Conservation (phyloP, 306 rosid genomes). For the Cicer judaicum region DNA sequence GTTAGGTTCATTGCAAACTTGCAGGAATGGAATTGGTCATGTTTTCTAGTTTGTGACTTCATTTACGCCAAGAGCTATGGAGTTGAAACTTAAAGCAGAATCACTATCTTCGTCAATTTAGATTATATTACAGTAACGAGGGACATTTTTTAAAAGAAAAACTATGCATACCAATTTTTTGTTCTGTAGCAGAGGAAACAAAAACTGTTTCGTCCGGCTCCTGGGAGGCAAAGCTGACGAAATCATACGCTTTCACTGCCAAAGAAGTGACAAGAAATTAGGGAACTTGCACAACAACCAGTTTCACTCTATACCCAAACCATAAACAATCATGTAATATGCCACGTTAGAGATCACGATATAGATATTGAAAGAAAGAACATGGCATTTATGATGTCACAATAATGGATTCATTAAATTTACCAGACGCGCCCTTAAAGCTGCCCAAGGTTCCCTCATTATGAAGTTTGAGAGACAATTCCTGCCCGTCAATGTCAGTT, state of each 20-base stretch:
- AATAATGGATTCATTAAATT: constrained; percentile 35
- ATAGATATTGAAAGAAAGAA: constrained; percentile 16
- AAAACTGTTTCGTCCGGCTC: constrained; percentile 71
- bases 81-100: background rate
- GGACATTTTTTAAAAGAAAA: background rate
- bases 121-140: background rate
- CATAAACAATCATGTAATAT: constrained; percentile 1
- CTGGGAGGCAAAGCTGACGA: constrained; percentile 59
- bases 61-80: background rate
- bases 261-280: constrained; percentile 30
- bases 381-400: background rate
- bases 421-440: constrained; percentile 73
- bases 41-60: background rate
- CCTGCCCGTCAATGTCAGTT: constrained; percentile 69
- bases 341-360: constrained; percentile 4
- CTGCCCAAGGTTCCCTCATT: constrained; percentile 60
- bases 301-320: background rate
- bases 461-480: constrained; percentile 60
- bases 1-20: background rate
- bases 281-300: constrained; percentile 23
- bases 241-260: constrained; percentile 73
- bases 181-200: constrained; percentile 60
- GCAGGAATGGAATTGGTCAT: background rate
- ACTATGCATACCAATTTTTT: constrained; percentile 65
- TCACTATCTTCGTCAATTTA: background rate